These are phyloP conservation scores for Populus simonii DNA, from an alignment of 345 rosid species.

Conservation along the genomic window DNA sequence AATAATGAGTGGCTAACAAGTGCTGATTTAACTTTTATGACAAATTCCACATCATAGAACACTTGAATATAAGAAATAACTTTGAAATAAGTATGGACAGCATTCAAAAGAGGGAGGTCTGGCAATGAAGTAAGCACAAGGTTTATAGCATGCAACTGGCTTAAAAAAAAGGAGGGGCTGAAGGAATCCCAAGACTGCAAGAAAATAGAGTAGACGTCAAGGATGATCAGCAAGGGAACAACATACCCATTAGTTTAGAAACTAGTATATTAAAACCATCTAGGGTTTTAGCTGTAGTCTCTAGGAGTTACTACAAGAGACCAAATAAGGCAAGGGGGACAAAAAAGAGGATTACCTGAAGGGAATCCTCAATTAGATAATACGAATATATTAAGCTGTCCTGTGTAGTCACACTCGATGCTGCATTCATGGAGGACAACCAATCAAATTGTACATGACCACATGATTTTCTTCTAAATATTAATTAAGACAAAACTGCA, in stretches of 20 bases:
- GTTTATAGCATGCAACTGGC: neutral
- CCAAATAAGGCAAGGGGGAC: conserved; percentile 34
- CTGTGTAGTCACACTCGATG: conserved; percentile 37
- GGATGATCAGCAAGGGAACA: neutral
- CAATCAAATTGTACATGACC: conserved; percentile 35
- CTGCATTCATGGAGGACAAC: conserved; percentile 48
- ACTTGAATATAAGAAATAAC: neutral
- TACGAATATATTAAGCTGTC: conserved; percentile 36
- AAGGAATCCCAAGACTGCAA: neutral
- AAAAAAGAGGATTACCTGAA: conserved; percentile 33
- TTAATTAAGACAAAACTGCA: conserved; percentile 3
- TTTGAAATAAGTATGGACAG: neutral
- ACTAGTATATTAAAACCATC: neutral
- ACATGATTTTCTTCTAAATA: conserved; percentile 24
- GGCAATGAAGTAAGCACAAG: neutral
- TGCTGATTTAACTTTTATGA: neutral
- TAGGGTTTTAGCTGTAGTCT: conserved; percentile 28
- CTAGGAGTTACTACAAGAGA: conserved; percentile 10
- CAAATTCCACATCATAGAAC: neutral
- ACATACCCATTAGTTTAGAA: neutral
- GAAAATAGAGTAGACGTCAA: no score
- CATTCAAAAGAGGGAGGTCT: neutral
- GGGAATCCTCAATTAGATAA: conserved; percentile 40
- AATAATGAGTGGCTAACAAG: neutral
- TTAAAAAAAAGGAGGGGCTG: neutral